Base-by-base conservation (phyloP, 495 filamentous ascomycete species). In the Friedmanniomyces simplex region DNA sequence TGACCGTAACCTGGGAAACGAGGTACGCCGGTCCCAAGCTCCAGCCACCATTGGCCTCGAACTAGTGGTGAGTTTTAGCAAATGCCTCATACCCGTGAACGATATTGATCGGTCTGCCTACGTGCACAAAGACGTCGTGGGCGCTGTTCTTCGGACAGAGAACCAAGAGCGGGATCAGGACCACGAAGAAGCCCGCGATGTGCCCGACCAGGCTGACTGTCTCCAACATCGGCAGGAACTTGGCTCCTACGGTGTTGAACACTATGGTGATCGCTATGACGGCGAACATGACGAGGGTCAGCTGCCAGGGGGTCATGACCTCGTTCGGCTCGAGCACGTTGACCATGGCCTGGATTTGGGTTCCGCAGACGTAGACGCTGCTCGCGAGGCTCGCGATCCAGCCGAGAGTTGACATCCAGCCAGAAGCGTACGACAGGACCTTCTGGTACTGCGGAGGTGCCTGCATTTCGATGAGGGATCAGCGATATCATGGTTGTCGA, bases 361-460 rank as follows among this genome's bases (percentile, higher is more conserved):
- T 71, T 37, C 71, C 66, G 1, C 69, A 61, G 59, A 79, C 41
- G 62, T 74, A 72, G 57, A 73, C 50, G 58, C 69, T 45, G 34
- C 65, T 61, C 12, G 67, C 57, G 16, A 63, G 34, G 45, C 45
- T 67, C 52, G 60, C 69, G 52, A 59, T 71, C 73, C 66, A 78
- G 52, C 74, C 74, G 58, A 67, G 68, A 42, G 58, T 75, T 21
- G 71, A 72, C 65, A 75, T 74, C 76, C 77, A 81, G 4, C 78
- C 76, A 24, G 69, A 69, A 14, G 71, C 60, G 57, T 78, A 80
- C 36, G 72, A 76, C 42, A 77, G 58, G 21, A 69, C 66, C 18
- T 73, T 73, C 62, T 77, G 74, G 37, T 54, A 73, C 51, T 66
- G 50, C 32, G 70, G 68, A 6, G 74, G 73, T 25, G 73, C 72